Evolutionary conservation across 2,329 filamentous ascomycete genomes (phyloP).

Genomic region (Xylariales sp.): DNA sequence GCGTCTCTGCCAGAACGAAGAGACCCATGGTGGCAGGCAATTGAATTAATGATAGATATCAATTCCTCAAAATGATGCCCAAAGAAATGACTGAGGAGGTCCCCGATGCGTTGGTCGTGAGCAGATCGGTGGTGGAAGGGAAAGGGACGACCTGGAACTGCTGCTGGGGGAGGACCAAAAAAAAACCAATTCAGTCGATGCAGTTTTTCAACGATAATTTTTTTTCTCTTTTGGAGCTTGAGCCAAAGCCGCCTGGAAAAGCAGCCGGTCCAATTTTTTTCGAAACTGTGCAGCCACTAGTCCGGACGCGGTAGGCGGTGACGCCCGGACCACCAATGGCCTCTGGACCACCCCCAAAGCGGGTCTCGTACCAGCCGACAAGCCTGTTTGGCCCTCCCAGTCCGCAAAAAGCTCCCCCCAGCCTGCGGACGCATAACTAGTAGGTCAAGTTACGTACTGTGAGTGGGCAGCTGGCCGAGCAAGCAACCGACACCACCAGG

Average conservation of each 20-base stretch:
- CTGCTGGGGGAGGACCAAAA: neutral
- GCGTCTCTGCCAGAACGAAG: slow-evolving; percentile 91
- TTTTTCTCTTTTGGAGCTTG: slow-evolving; percentile 4
- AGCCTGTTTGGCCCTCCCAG: no score
- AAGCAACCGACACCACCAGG: neutral
- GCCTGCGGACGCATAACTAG: no score
- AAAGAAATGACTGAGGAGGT: neutral
- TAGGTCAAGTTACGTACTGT: neutral
- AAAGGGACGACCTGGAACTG: neutral
- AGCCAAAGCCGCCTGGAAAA: neutral
- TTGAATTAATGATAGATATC: neutral
- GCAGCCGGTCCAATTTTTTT: slow-evolving; percentile 2
- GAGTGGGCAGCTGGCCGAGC: slow-evolving; percentile 2
- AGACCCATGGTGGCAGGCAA: slow-evolving; percentile 64
- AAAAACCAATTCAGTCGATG: slow-evolving; percentile 3
- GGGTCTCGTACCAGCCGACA: slow-evolving; percentile 1
- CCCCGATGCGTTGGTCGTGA: no score
- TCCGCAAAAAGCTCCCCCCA: no score
- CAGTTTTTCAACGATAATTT: slow-evolving; percentile 4
- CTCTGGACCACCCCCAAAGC: neutral
- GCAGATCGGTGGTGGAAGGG: neutral
- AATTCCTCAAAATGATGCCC: neutral
- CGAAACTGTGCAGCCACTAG: neutral
- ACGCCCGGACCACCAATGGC: neutral
- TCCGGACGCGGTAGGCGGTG: neutral